Conservation (phyloP, 2,329 filamentous ascomycete genomes). For the Gaeumannomyces tritici region DNA sequence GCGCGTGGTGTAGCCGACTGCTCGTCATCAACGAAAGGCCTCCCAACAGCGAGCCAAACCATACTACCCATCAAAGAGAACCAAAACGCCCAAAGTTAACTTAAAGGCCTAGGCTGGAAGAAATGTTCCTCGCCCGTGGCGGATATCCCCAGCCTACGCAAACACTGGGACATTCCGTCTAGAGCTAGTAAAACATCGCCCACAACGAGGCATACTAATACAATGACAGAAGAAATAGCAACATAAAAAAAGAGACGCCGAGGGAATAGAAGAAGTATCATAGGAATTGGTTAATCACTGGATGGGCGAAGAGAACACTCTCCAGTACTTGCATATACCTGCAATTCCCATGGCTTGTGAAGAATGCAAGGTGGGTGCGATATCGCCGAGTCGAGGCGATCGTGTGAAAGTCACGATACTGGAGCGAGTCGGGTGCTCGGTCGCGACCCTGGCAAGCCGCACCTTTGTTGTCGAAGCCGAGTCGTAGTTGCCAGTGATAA, state of each 20-base stretch:
- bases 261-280: not conserved
- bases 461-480: not conserved
- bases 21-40: not conserved
- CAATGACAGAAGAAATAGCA: too few relatives aligned
- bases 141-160: not conserved
- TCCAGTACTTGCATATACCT: not conserved
- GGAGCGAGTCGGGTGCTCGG: not conserved
- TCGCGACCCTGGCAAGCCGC: not conserved
- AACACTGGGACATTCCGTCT: not conserved
- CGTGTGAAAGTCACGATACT: not conserved
- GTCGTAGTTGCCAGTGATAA: not conserved
- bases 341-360: not conserved
- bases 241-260: constrained; percentile 7
- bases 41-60: not conserved
- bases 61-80: not conserved
- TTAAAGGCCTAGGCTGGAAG: not conserved
- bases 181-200: not conserved
- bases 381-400: not conserved
- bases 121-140: not conserved
- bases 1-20: not conserved
- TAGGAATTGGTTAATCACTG: not conserved
- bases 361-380: not conserved
- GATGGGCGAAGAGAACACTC: not conserved
- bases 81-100: not conserved
- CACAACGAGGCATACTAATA: not conserved